Conservation (phyloP, 139 green algal genomes). For the Chlorella sp. region DNA sequence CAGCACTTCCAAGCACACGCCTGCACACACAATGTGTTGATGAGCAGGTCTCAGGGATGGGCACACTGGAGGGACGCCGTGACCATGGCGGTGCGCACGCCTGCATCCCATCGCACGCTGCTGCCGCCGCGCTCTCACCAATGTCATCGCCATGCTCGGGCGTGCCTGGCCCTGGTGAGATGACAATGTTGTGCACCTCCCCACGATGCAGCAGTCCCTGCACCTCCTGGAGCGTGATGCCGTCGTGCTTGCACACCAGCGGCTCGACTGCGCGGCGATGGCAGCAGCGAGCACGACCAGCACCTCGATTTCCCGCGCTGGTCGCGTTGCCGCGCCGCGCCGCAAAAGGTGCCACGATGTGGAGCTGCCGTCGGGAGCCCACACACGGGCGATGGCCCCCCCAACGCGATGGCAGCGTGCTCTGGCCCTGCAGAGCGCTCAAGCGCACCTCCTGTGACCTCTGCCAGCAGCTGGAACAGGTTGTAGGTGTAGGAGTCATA, state of each 20-base stretch:
- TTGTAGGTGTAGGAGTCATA: slow-evolving; percentile 99
- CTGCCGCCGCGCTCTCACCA: too few species aligned
- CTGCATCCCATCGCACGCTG: too few species aligned
- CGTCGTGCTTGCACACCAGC: slow-evolving; percentile 80
- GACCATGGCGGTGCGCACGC: too few species aligned
- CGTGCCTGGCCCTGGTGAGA: slow-evolving; percentile 92
- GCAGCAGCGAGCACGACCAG: too few species aligned
- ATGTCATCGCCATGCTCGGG: slow-evolving; percentile 65
- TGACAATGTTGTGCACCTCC: slow-evolving; percentile 79
- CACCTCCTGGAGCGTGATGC: slow-evolving; percentile 47
- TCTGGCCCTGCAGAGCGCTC: too few species aligned
- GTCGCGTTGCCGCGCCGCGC: too few species aligned
- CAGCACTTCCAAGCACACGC: slow-evolving; percentile 72
- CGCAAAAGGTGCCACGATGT: not conserved
- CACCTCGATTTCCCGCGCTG: too few species aligned
- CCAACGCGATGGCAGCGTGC: too few species aligned
- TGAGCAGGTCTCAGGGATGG: too few species aligned
- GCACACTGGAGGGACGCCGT: too few species aligned
- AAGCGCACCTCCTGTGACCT: slow-evolving; percentile 75
- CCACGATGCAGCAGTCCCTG: slow-evolving; percentile 28
- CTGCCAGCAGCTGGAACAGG: slow-evolving; percentile 78
- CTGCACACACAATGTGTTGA: too few species aligned
- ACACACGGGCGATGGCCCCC: not conserved
- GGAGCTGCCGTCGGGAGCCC: not conserved
- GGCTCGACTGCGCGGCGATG: slow-evolving; percentile 46